Base-by-base conservation (phyloP, 139 green algal genomes). In the Micractinium conductrix region DNA sequence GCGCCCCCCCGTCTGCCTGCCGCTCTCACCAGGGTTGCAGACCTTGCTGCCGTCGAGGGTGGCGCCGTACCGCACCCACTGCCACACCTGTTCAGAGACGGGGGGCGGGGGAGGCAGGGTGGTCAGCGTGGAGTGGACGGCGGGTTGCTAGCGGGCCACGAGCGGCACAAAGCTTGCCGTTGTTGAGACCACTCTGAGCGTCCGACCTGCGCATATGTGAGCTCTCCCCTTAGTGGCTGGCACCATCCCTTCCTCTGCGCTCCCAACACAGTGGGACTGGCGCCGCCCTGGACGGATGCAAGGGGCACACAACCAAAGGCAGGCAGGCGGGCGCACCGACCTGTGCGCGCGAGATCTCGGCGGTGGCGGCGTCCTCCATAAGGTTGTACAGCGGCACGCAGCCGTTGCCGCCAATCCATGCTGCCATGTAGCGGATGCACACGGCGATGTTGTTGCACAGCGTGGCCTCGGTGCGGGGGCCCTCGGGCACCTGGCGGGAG, bases 291-390 rank as follows among this genome's bases (percentile, higher is more conserved):
- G n/a, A n/a, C n/a, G n/a, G n/a, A n/a, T n/a, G n/a, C n/a, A n/a
- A n/a, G n/a, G n/a, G n/a, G n/a, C n/a, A n/a, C n/a, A n/a, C n/a
- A n/a, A n/a, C n/a, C n/a, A n/a, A n/a, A n/a, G n/a, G n/a, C n/a
- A n/a, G n/a, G n/a, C n/a, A n/a, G n/a, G n/a, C 44, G 30, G 45
- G 28, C 6, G 33, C 26, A 2, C 69, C 28, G 42, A 86, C 81
- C 81, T 87, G 85, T 8, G 92, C 40, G 86, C 93, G 78, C n/a
- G 72, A 93, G 88, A 98, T 98, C 88, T 98, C 95, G 16, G 95
- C 95, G 6, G 95, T 98, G 35, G 95, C 95, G 1, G 95, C 95
- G 81, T 98, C 95, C 91, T 98, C 95, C 95, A 98, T 98, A 7
- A 98, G 91, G 88, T 97, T 96, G 92, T 98, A 90, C 67, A 98